Base-by-base conservation (phyloP, 495 filamentous ascomycete species). In the Cryomyces antarcticus region DNA sequence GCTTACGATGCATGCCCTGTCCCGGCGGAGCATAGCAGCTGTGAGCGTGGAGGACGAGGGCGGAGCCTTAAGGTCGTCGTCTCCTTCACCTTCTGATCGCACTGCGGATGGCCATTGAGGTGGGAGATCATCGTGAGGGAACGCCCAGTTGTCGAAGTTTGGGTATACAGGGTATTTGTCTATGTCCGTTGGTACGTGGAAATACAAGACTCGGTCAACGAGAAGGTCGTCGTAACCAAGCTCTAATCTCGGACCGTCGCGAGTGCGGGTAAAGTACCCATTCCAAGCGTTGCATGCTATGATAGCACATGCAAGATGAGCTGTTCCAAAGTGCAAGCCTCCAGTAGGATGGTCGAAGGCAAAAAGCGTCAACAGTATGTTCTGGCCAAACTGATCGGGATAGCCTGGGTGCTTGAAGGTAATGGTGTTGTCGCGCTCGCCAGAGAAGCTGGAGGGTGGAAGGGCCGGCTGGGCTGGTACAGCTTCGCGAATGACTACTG, bases 91-190 rank as follows among this genome's bases (percentile, higher is more conserved):
- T 40, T 13, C 33, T 7, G 33, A 7, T 7, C 33, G 7, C 33
- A 44, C 7, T 45, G 12, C 7, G 33, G 33, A 7, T 35, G 33
- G 33, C 43, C 43, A 46, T 13, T 7, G 12, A 7, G 44, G 27
- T 7, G 28, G 46, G 7, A 46, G 31, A 11, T 48, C n/a, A 28
- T 39, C 34, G 35, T 48, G 46, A 13, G 49, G 49, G 39, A 50
- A 51, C 13, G 38, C 13, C 42, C 48, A 41, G 39, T 50, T 47
- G 17, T 36, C 41, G 39, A 50, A 48, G 28, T 38, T 28, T 11
- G 46, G 41, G 30, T 30, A 48, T 6, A 48, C 11, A 37, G 46
- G 27, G 33, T 50, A 48, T 35, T 35, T 35, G 11, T 31, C 24
- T 7, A 7, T 17, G 13, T 43, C 28, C 28, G 42, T 31, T n/a